These are phyloP conservation scores for Rhizopogon hawkerae DNA, from an alignment of 1,284 basidiomycete species.

Conservation along the genomic window DNA sequence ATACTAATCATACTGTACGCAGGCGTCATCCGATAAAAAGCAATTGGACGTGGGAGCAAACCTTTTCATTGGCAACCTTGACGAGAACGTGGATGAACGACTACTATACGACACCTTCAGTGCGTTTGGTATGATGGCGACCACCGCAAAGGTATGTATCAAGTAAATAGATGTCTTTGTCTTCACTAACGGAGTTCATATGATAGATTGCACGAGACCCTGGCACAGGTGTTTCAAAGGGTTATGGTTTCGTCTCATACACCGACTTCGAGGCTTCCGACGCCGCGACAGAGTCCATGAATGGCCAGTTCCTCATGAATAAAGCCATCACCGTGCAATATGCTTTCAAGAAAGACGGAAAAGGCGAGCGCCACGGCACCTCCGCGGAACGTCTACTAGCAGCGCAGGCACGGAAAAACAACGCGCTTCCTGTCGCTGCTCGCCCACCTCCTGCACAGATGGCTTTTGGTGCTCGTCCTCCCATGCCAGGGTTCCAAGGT, in stretches of 20 bases:
- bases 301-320: slow-evolving; percentile 96
- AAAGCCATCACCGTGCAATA: slow-evolving; percentile 95
- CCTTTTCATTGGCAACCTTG: slow-evolving; percentile 92
- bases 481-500: slow-evolving; percentile 57
- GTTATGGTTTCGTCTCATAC: slow-evolving; percentile 94
- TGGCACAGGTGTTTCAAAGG: slow-evolving; percentile 78
- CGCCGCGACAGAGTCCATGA: slow-evolving; percentile 94
- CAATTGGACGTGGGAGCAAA: slow-evolving; percentile 98
- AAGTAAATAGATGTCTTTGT: background rate
- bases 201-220: slow-evolving; percentile 85
- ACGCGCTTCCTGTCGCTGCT: slow-evolving; percentile 68
- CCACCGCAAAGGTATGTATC: slow-evolving; percentile 80
- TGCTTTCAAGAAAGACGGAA: slow-evolving; percentile 98
- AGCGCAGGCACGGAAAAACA: slow-evolving; percentile 91
- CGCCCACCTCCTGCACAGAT: slow-evolving; percentile 65
- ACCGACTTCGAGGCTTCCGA: slow-evolving; percentile 97
- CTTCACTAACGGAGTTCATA: slow-evolving; percentile 7
- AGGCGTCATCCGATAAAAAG: slow-evolving; percentile 58
- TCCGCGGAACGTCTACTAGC: slow-evolving; percentile 91
- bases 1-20: background rate
- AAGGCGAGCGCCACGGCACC: slow-evolving; percentile 95
- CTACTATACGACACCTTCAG: slow-evolving; percentile 92
- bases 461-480: slow-evolving; percentile 54
- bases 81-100: slow-evolving; percentile 89
- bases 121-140: slow-evolving; percentile 89